Base-by-base conservation (phyloP, 805 yeast genomes). In the Saturnispora quitensis region DNA sequence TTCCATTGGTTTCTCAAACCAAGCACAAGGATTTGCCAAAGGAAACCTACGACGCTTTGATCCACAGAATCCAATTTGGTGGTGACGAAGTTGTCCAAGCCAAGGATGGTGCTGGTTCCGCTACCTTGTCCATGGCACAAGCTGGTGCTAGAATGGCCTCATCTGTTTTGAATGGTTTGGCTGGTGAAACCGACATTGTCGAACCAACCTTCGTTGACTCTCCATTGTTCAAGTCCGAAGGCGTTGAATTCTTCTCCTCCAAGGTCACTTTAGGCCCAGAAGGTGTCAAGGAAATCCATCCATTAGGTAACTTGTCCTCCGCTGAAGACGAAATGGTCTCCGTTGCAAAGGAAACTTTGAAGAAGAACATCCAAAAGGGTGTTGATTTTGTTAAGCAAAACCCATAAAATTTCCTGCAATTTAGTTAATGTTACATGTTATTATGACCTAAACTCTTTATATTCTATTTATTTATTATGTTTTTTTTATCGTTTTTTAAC, bases 51-150 rank as follows among this genome's bases (percentile, higher is more conserved):
- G 84, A 79, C 47, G 72, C 75, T 27, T 76, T 89, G 63, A 77
- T 87, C 67, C 79, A 88, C 78, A 84, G 96, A 72, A 87, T 89
- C 69, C 97, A 89, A 75, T 89, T 57, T 61, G 70, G 68, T 48
- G 98, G 98, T 66, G 98, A 90, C 67, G 97, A 91, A 71, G 96
- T 90, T 46, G 98, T 90, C 57, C 76, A 86, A 73, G 97, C 97
- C 52, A 90, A 90, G 74, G 84, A 87, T 62, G 97, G 97, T 57
- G 83, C 83, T 49, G 97, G 97, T 40, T 87, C 96, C 47, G 97
- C 97, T 52, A 90, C 98, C 36, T 76, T 90, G 59, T 86, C 96
- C 31, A 91, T 90, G 97, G 97, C 97, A 9, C 84, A 82, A 63
- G 90, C 91, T 45, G 91, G 90, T 63, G 86, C 82, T 66, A 78